Evolutionary conservation across 305 asterid genomes (phyloP), one percentile per base, ranked within the genome.

Genomic region (Fraxinus greggii): DNA sequence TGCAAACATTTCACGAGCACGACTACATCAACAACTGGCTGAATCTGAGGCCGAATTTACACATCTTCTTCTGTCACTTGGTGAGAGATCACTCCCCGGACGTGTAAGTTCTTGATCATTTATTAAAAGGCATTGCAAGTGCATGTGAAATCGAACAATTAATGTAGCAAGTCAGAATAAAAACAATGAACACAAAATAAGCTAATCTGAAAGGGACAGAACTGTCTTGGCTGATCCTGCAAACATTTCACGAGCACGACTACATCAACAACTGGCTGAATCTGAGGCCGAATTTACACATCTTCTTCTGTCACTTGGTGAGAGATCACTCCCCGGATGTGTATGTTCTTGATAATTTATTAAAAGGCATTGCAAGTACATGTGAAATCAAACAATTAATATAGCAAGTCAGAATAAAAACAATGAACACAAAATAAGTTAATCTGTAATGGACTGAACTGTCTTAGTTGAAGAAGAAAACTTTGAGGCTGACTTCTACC

Each of bases 31-130:
- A 86, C 97, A 94, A 79, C 92, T 95, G 26, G 99, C 99, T 21
- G 97, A 93, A 80, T 91, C 98, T 42, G 97, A 95, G 88, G 99
- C 99, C 32, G 97, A 91, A 82, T 92, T 94, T 51, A 95, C 99
- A 75, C 97, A 92, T 84, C 96, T 95, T 80, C 94, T 95, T 63
- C 87, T 95, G 48, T 92, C 96, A 5, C 98, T 95, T 67, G 99
- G 98, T 5, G 99, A 95, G 90, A 92, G 99, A 81, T 95, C 98
- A 79, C 93, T 94, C 42, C 98, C 97, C 4, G 93, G 92, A 81
- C 83, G 99, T 87, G 99, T 95, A 92, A 91, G 89, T 70, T 35
- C 5, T 70, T 32, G 19, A 31, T 70, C 75, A 17, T 70, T 29
- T 31, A 31, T 5, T 17, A 2, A 31, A 13, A 15, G 23, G 40